These are phyloP conservation scores for Microbotryum violaceum DNA, from an alignment of 1,284 basidiomycete species.

Conservation along the genomic window DNA sequence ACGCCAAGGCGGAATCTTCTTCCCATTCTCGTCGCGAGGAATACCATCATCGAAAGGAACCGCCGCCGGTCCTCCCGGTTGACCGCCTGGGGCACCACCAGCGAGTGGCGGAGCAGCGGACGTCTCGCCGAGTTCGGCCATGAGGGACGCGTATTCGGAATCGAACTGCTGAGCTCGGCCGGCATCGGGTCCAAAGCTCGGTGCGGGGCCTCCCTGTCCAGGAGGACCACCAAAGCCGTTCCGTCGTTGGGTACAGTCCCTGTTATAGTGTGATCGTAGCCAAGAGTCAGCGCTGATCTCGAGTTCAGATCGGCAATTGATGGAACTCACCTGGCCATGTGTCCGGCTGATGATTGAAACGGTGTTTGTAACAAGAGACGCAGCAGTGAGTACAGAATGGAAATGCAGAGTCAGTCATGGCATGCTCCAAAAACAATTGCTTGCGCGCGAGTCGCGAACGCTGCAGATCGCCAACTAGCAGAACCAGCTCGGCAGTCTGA, in stretches of 20 bases:
- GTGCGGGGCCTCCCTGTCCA: slow-evolving; percentile 39
- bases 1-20: slow-evolving; percentile 46
- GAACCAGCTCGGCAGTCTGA: neutral
- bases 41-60: slow-evolving; percentile 10
- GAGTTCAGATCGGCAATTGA: neutral
- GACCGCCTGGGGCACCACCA: slow-evolving; percentile 13
- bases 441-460: too few species aligned
- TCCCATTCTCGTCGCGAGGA: slow-evolving; percentile 24
- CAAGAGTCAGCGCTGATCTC: too few species aligned
- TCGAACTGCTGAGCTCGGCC: slow-evolving; percentile 57
- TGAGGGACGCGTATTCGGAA: slow-evolving; percentile 91
- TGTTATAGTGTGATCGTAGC: neutral
- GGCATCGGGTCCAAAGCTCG: slow-evolving; percentile 40
- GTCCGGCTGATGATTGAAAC: slow-evolving; percentile 49
- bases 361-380: neutral
- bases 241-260: slow-evolving; percentile 74
- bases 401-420: too few species aligned
- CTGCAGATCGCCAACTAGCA: too few species aligned
- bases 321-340: slow-evolving; percentile 67
- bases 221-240: slow-evolving; percentile 49
- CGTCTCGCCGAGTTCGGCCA: slow-evolving; percentile 92
- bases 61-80: slow-evolving; percentile 15
- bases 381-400: too few species aligned
- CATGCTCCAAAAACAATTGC: too few species aligned
- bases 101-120: slow-evolving; percentile 43